A percentile compares a stretch with the other conserved stretches of the same genome.
Evolutionary conservation across 129 eudicot genomes (phyloP).

Genomic region (Escallonia rubra): DNA sequence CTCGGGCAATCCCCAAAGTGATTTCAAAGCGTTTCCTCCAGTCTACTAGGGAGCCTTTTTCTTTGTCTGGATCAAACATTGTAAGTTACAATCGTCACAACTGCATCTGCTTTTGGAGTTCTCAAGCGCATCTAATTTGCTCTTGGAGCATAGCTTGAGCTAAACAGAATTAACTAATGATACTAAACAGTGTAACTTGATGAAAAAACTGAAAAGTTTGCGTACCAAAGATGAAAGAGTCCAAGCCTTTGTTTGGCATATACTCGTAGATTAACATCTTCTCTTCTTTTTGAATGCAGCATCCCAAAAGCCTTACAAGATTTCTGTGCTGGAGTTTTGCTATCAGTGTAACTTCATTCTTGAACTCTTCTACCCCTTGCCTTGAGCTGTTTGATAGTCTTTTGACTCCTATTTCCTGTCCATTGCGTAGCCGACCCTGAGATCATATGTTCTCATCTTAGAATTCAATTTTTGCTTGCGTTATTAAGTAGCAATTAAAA

Average conservation of each 20-base stretch:
- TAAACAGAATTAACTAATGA: not conserved
- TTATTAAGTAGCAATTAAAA: too few relatives aligned
- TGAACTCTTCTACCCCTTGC: conserved; percentile 24
- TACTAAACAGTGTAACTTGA: not conserved
- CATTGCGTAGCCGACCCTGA: conserved; percentile 17
- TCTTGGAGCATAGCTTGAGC: not conserved
- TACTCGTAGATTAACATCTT: conserved; percentile 18
- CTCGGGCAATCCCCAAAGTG: too few relatives aligned
- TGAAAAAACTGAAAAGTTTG: not conserved
- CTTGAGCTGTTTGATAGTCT: conserved; percentile 12
- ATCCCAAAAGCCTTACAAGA: conserved; percentile 20
- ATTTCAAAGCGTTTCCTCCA: too few relatives aligned
- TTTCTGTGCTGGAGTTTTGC: conserved; percentile 24
- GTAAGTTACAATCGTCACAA: too few relatives aligned
- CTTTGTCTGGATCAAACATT: too few relatives aligned
- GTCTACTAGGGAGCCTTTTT: too few relatives aligned
- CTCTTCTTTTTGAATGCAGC: conserved; percentile 15
- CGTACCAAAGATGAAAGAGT: conserved; percentile 19
- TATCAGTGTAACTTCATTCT: conserved; percentile 19
- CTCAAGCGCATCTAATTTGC: not conserved
- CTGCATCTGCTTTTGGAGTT: too few relatives aligned
- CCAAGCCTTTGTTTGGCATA: conserved; percentile 18
- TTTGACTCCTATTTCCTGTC: conserved; percentile 23
- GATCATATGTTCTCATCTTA: too few relatives aligned
- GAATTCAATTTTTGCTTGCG: too few relatives aligned